Evolutionary conservation across 768 basidiomycete species (phyloP), one percentile per base, ranked within the genome.

Genomic region (Panaeolus cyanescens): DNA sequence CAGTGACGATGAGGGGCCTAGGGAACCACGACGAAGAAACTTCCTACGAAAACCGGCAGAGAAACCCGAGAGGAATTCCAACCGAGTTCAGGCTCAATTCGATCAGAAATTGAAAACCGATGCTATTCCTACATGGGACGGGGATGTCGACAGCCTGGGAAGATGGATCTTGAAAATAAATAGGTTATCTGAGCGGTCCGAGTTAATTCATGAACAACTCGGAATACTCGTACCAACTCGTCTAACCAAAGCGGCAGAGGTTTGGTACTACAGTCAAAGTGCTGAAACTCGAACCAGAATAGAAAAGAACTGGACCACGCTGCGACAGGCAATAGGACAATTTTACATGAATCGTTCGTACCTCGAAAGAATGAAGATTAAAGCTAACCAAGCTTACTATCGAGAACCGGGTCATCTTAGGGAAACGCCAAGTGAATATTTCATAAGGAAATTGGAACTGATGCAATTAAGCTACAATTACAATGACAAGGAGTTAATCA

Each of bases 341-440:
- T 76, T 72, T 55, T 78, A 64, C 59, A 74, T 77, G 76, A 77
- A 74, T 56, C 56, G 73, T 2, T 54, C 60, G 8, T 75, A 67
- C 66, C 31, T 73, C 1, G 73, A 77, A 39, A 62, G 65, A 30
- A 73, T 73, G 58, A 69, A 71, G 22, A 57, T 59, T 4, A 53
- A 67, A n/a, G 76, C 76, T 0, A 68, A 65, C 10, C 40, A 62
- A 13, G 70, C 72, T 5, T 36, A 33, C 8, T 78, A 75, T 62
- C 53, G 75, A 4, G 75, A 78, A 8, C 0, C 61, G 1, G 64
- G 65, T 1, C 55, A 74, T 55, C 4, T 60, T 0, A 40, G 45
- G 3, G 77, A 78, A 53, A 70, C 64, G 0, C 76, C 77, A 0
- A 75, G 74, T 55, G 68, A 76, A 20, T 78, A 75, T 55, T 74